Base-by-base conservation (phyloP, 2,329 filamentous ascomycete species). In the Alternaria novae-zelandiae region DNA sequence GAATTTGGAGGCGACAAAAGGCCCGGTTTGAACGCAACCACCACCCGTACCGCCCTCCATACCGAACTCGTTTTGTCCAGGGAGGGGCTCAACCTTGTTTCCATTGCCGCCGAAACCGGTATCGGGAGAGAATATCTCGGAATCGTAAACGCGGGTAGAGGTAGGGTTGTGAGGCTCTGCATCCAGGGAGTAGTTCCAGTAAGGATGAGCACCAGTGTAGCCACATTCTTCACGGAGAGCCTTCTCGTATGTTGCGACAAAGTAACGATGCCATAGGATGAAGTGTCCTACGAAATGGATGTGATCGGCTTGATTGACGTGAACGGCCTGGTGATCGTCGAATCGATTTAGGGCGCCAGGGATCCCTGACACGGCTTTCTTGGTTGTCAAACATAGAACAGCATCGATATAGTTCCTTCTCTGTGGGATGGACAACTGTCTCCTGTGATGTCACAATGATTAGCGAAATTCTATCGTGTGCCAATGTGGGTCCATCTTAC, bases 31-130 rank as follows among this genome's bases (percentile, higher is more conserved):
- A 9, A 26, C 25, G 25, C 25, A 26, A 26, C 25, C 25, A 28
- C 26, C 26, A 28, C 26, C 26, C 9, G 26, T 28, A 12, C 26
- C 26, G 9, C 26, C 26, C 10, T 28, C 26, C 10, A 28, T 10
- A 2, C 26, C 26, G 5, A 28, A 28, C 10, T 11, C 9, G 26
- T 28, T 28, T 10, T 12, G 26, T 28, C 26, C 26, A 12, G 26
- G 26, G 10, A 10, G 10, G 2, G 26, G 26, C 1, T 28, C 11
- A 10, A 77, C 64, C 28, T 74, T 79, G 55, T 68, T 63, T 21
- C 80, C 76, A 57, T 79, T 79, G 17, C 78, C 73, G 20, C 79
- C 77, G 59, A 82, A 82, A 13, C 78, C 76, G 9, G 60, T 60
- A 17, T 58, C 9, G 2, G 69, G 57, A 25, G 23, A 25, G 23